Evolutionary conservation across 108 stramenopile genomes (phyloP), one percentile per base, ranked within the genome.

Genomic region (Epipyxis sp.): DNA sequence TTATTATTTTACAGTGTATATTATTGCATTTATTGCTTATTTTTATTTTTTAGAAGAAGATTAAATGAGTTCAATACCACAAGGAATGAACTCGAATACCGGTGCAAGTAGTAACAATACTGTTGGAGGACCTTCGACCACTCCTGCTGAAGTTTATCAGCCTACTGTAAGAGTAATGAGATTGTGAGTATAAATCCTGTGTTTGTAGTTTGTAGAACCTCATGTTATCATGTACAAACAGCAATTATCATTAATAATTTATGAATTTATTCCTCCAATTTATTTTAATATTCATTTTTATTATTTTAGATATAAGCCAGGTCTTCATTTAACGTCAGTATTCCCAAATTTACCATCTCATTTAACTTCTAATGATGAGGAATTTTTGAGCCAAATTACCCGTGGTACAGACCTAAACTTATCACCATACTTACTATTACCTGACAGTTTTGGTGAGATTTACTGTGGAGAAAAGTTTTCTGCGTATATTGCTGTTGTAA

Each of bases 391-490:
- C n/a, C n/a, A n/a, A n/a, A n/a, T n/a, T n/a, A n/a, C n/a, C n/a
- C n/a, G n/a, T n/a, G 54, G 54, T 20, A 20, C 54, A 20, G 54
- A 57, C 25, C 25, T 57, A 16, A 65, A 16, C 10, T 37, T 74
- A 37, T 74, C 71, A 6, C 34, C 44, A 6, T 32, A 74, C 1
- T 6, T 80, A n/a, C 16, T 76, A 1, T 61, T 80, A 3, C 86
- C 86, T 0, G 85, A 85, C 35, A 82, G 81, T 77, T 86, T 86
- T 58, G 86, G 86, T 0, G 83, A 85, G 68, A 86, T 86, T 80
- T 86, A 86, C 58, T 43, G 74, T 32, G 86, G 86, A 76, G 85
- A 86, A 80, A 77, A 76, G 13, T 86, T 86, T 54, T 69, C 81
- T 41, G 86, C 86, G 0, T 86, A 86, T 76, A 72, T 86, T 40